Evolutionary conservation across 164 flowering plant genomes (phyloP).

Genomic region (Piper longum): DNA sequence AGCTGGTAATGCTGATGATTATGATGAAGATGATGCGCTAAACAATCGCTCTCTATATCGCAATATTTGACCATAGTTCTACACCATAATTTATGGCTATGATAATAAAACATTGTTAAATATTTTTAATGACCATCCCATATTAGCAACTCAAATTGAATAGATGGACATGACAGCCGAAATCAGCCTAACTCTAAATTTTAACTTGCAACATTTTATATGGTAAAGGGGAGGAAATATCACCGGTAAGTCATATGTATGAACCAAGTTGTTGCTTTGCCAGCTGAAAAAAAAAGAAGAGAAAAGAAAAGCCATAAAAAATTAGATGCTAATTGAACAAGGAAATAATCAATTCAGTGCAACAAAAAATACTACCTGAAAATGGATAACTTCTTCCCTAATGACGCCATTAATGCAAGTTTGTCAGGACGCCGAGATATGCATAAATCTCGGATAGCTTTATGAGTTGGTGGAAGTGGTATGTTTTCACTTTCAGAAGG

Average conservation of each 20-base stretch:
- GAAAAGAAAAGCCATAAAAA: neutral
- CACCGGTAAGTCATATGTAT: conserved; percentile 74
- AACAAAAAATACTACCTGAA: conserved; percentile 35
- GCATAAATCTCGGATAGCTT: conserved; percentile 54
- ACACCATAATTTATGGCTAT: too few species aligned
- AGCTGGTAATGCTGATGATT: too few species aligned
- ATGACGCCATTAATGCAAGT: conserved; percentile 56
- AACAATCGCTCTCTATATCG: too few species aligned
- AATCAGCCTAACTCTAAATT: neutral
- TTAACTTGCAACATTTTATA: neutral
- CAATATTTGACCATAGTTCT: too few species aligned
- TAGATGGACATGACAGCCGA: neutral
- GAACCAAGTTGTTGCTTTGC: conserved; percentile 61
- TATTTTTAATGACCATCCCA: neutral
- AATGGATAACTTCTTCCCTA: conserved; percentile 68
- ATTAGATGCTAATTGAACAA: neutral
- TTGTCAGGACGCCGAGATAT: conserved; percentile 31
- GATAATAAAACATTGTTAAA: too few species aligned
- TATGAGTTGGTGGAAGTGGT: conserved; percentile 38
- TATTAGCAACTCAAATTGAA: neutral
- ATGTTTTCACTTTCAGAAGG: conserved; percentile 59
- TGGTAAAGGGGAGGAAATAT: neutral
- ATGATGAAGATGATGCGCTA: too few species aligned
- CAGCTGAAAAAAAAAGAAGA: conserved; percentile 31
- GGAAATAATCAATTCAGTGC: neutral